Evolutionary conservation across 2,329 filamentous ascomycete genomes (phyloP), one percentile per base, ranked within the genome.

Genomic region (Epichloe sp.): DNA sequence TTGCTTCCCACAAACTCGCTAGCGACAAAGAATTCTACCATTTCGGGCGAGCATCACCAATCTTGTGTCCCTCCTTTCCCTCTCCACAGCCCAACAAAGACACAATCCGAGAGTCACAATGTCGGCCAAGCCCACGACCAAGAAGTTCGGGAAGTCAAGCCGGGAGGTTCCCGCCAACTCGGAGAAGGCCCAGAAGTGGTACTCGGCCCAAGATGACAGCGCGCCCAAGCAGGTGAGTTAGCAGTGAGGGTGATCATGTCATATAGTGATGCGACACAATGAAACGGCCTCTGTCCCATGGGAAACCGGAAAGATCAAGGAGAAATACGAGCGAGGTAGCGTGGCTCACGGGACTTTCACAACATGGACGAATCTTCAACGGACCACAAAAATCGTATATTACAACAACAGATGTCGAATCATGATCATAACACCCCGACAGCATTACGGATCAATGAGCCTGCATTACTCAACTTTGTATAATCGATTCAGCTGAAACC

Each of bases 111-210:
- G 63, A 67, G 65, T 79, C 76, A 82, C 71, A 63, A 88, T 88
- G 84, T 85, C 84, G 78, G 75, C 76, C 65, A 83, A 85, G 82
- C 74, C 75, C 67, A 77, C 80, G 76, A 87, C 84, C 69, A 95
- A 95, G 88, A 91, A 86, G 81, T 96, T 95, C 82, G 89, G 89
- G 79, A 93, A 93, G 83, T 88, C 88, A 77, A 86, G 88, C 78
- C 85, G 91, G 79, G 81, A 85, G 74, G 85, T 96, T 74, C 89
- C 87, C 73, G 82, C 86, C 75, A 74, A 79, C 74, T 79, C 80
- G 70, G 83, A 95, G 76, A 95, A 94, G 87, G 91, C 91, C 68
- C 83, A 87, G 81, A 97, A 96, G 80, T 98, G 91, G 88, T 98
- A 98, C 79, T 88, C 89, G 73, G 87, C 88, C 71, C 86, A 94